These are phyloP conservation scores for Pseudocercospora fuligena DNA, from an alignment of 2,329 filamentous ascomycete genomes.

Conservation along the genomic window DNA sequence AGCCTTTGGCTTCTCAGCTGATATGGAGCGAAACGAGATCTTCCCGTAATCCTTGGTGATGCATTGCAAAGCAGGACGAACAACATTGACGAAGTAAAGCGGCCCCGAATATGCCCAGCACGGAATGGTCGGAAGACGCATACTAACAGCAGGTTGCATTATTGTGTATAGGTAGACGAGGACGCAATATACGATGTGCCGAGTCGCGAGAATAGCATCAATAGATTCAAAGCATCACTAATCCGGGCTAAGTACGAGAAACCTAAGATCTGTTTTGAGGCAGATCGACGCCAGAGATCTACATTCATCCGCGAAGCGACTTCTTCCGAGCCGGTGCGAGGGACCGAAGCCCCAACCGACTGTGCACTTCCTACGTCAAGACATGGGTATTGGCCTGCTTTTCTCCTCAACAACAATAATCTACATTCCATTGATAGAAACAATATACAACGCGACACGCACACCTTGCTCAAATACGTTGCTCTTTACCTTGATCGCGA, in stretches of 20 bases:
- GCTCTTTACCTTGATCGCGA: background rate
- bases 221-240: background rate
- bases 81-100: background rate
- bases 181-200: background rate
- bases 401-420: background rate
- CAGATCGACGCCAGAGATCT: background rate
- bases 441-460: background rate
- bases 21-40: slow-evolving; percentile 7
- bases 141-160: background rate
- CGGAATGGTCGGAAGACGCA: background rate
- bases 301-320: slow-evolving; percentile 4
- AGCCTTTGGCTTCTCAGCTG: slow-evolving; percentile 1
- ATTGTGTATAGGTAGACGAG: background rate
- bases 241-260: slow-evolving; percentile 3
- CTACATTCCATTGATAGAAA: slow-evolving; percentile 2
- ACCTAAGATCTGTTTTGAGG: background rate
- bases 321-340: slow-evolving; percentile 1
- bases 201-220: slow-evolving; percentile 6
- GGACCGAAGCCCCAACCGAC: background rate
- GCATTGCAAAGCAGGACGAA: background rate
- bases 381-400: background rate
- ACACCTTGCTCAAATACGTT: background rate
- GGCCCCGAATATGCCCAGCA: background rate
- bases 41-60: background rate
- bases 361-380: background rate